phyloP scores from a whole-genome alignment of 75 land plant genomes.

The Azolla pinnata region DNA sequence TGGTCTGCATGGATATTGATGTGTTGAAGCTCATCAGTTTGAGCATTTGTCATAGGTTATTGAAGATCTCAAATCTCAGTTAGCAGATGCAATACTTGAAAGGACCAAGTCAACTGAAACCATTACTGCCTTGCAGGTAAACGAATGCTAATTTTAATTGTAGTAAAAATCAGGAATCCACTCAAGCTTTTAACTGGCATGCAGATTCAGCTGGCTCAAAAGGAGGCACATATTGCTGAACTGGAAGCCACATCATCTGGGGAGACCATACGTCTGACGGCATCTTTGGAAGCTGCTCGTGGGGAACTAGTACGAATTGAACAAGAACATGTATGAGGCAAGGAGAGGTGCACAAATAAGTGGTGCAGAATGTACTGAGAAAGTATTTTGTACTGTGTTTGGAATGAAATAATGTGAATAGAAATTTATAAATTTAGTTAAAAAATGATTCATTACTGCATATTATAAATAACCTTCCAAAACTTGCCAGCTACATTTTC shows the following conservation, averaged over 20 bases:
- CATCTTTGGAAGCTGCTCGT: constrained; percentile 65
- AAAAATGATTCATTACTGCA: too few species aligned
- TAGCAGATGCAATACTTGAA: constrained; percentile 68
- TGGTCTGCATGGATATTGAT: neutral
- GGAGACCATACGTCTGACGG: constrained; percentile 73
- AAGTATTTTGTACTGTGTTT: too few species aligned
- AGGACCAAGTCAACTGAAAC: constrained; percentile 64
- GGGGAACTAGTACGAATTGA: constrained; percentile 60
- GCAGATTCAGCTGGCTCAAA: constrained; percentile 62
- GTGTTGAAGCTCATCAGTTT: constrained; percentile 6
- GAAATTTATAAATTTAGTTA: too few species aligned
- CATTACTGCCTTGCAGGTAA: constrained; percentile 62
- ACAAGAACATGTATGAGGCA: constrained; percentile 51
- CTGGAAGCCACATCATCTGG: constrained; percentile 84
- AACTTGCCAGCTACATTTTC: too few species aligned
- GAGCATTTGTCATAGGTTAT: constrained; percentile 43
- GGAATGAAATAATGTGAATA: too few species aligned
- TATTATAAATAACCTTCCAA: too few species aligned
- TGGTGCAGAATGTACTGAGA: too few species aligned
- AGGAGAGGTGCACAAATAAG: neutral
- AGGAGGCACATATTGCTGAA: constrained; percentile 74
- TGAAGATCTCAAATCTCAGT: constrained; percentile 69
- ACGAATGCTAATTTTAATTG: neutral
- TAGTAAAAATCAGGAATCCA: too few species aligned
- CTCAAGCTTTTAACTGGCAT: neutral